These are phyloP conservation scores for Hericium rajendrae DNA, from an alignment of 768 basidiomycete genomes.

Conservation along the genomic window DNA sequence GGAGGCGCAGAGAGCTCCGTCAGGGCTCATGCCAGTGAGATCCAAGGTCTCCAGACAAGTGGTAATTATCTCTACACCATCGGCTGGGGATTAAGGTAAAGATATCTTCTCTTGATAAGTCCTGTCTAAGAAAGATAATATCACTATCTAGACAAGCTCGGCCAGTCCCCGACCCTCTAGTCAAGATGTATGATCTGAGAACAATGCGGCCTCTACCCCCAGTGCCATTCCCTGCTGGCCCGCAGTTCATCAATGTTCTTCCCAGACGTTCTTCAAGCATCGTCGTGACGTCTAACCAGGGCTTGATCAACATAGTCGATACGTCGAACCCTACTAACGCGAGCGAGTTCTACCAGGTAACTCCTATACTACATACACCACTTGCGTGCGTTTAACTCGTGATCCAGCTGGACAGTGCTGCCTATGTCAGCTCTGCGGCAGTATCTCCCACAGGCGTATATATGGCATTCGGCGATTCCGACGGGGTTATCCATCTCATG, in stretches of 20 bases:
- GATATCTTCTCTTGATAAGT: background rate
- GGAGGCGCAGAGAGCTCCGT: slow-evolving; percentile 43
- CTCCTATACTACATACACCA: background rate
- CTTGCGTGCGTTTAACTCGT: background rate
- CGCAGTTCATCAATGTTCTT: slow-evolving; percentile 74
- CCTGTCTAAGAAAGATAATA: background rate
- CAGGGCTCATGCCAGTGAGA: slow-evolving; percentile 72
- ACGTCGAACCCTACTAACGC: slow-evolving; percentile 56
- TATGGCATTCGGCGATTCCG: slow-evolving; percentile 85
- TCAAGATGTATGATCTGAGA: slow-evolving; percentile 88
- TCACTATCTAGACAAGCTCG: slow-evolving; percentile 58
- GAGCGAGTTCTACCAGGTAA: slow-evolving; percentile 75
- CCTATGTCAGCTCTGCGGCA: slow-evolving; percentile 72
- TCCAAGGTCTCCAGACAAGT: slow-evolving; percentile 71
- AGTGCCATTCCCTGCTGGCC: slow-evolving; percentile 78
- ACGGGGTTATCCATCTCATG: slow-evolving; percentile 75
- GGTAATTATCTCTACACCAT: slow-evolving; percentile 82
- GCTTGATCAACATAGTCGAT: slow-evolving; percentile 81
- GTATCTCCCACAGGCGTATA: slow-evolving; percentile 85
- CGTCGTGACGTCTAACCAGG: slow-evolving; percentile 68
- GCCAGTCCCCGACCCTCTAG: slow-evolving; percentile 82
- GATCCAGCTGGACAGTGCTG: slow-evolving; percentile 53
- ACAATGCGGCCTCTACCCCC: slow-evolving; percentile 77
- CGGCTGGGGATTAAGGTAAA: slow-evolving; percentile 77
- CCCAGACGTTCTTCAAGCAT: slow-evolving; percentile 70